Conservation (phyloP, 169 alveolate genomes). For the Sarcocystis neurona region DNA sequence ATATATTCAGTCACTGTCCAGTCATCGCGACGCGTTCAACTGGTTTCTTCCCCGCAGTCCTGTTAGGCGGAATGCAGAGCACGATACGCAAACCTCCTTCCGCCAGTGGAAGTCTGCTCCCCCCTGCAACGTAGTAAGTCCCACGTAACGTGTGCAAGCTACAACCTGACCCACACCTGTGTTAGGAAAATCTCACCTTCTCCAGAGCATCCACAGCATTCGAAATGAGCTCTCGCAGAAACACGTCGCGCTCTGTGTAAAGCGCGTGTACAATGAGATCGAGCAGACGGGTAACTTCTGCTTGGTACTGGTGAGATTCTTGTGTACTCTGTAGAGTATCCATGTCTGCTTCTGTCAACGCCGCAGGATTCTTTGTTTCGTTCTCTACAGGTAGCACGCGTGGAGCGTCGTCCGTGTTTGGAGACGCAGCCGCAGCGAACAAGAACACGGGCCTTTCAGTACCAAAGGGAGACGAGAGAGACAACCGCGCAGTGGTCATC, state of each 20-base stretch:
- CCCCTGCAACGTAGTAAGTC: no score
- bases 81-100: no score
- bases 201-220: slow-evolving; percentile 99
- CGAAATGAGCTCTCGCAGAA: slow-evolving; percentile 96
- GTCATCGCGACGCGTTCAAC: no score
- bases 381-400: background rate
- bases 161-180: no score
- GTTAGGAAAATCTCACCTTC: slow-evolving; percentile 36
- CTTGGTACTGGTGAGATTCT: slow-evolving; percentile 80
- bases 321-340: slow-evolving; percentile 1
- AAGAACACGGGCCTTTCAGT: no score
- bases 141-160: no score
- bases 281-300: slow-evolving; percentile 98
- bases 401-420: background rate
- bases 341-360: background rate
- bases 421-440: background rate
- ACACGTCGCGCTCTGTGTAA: slow-evolving; percentile 98
- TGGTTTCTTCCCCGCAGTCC: no score
- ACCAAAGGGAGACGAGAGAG: no score
- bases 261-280: slow-evolving; percentile 98
- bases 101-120: no score
- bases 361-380: background rate
- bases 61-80: no score
- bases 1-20: no score
- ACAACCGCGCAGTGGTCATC: no score